Conservation (phyloP, 495 filamentous ascomycete genomes). For the Friedmanniomyces simplex region DNA sequence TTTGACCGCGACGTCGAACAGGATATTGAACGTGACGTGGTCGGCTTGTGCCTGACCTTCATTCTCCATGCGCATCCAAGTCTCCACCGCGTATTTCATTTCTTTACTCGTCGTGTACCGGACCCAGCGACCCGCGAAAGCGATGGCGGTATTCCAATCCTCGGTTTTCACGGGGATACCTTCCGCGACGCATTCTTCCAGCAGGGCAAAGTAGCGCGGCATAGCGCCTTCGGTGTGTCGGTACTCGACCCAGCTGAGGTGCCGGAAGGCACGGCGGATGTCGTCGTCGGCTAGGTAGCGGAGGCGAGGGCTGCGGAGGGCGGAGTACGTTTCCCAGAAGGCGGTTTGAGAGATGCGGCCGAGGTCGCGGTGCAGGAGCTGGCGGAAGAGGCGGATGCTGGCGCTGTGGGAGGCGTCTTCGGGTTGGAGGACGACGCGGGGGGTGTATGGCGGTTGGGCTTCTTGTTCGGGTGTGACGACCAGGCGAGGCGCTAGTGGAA, state of each 20-base stretch:
- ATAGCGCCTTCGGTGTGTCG: constrained; percentile 46
- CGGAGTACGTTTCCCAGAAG: constrained; percentile 50
- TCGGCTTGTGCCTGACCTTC: constrained; percentile 26
- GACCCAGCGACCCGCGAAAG: constrained; percentile 63
- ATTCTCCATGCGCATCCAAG: constrained; percentile 87
- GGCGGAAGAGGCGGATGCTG: constrained; percentile 23
- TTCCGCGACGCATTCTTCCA: constrained; percentile 68
- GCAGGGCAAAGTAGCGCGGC: constrained; percentile 70
- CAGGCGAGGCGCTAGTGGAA: constrained; percentile 16
- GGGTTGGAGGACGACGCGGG: constrained; percentile 7
- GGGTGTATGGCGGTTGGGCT: not conserved
- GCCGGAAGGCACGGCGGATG: constrained; percentile 55
- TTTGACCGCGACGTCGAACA: constrained; percentile 82
- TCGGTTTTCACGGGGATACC: constrained; percentile 50
- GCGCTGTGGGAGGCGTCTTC: constrained; percentile 1
- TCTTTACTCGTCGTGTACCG: constrained; percentile 51
- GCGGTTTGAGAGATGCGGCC: constrained; percentile 39
- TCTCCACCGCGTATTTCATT: constrained; percentile 57
- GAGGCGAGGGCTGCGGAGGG: constrained; percentile 55
- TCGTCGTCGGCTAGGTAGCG: constrained; percentile 46
- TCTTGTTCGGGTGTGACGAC: constrained; percentile 16
- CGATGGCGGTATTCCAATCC: constrained; percentile 77
- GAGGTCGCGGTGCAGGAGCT: constrained; percentile 32
- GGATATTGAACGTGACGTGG: constrained; percentile 74
- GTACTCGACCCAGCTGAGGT: constrained; percentile 52